These are phyloP conservation scores for Helminthosporium solani DNA, from an alignment of 2,329 filamentous ascomycete species.

Conservation along the genomic window DNA sequence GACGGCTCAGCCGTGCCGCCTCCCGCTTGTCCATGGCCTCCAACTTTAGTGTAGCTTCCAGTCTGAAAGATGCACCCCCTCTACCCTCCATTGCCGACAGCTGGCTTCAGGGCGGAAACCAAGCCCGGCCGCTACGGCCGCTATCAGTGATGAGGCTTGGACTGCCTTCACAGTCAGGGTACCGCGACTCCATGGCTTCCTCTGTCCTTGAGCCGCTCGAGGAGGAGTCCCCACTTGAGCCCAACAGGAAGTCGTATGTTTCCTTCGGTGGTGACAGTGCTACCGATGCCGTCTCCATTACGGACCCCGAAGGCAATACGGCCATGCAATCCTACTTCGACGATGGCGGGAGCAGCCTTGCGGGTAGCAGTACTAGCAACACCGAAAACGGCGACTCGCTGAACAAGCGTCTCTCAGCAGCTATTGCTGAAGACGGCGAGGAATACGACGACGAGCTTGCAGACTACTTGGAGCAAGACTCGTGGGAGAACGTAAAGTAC, in stretches of 20 bases:
- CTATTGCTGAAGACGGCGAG: conserved; percentile 86
- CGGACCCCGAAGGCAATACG: conserved; percentile 72
- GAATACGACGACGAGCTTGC: conserved; percentile 86
- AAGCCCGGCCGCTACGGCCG: conserved; percentile 55
- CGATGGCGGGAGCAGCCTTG: conserved; percentile 71
- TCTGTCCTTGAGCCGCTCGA: conserved; percentile 86
- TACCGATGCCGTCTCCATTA: conserved; percentile 69
- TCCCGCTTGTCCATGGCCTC: conserved; percentile 92
- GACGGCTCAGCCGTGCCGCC: conserved; percentile 86
- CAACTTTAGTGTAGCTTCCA: conserved; percentile 89
- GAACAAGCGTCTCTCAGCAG: conserved; percentile 78
- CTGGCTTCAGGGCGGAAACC: conserved; percentile 67
- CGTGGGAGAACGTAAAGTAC: conserved; percentile 97
- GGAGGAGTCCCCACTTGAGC: conserved; percentile 83
- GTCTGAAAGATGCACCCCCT: conserved; percentile 86
- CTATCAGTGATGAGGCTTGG: conserved; percentile 62
- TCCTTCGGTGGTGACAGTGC: conserved; percentile 73
- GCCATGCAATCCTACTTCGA: conserved; percentile 79
- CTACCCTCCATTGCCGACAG: conserved; percentile 94
- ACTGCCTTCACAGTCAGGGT: conserved; percentile 60
- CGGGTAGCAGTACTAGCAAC: conserved; percentile 62
- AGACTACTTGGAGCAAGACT: conserved; percentile 88
- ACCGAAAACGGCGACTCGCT: conserved; percentile 68
- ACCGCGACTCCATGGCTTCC: conserved; percentile 84
- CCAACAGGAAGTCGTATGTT: conserved; percentile 94